Evolutionary conservation across 805 yeast species (phyloP), one percentile per base, ranked within the genome.

Genomic region (Zygosaccharomyces bisporus): DNA sequence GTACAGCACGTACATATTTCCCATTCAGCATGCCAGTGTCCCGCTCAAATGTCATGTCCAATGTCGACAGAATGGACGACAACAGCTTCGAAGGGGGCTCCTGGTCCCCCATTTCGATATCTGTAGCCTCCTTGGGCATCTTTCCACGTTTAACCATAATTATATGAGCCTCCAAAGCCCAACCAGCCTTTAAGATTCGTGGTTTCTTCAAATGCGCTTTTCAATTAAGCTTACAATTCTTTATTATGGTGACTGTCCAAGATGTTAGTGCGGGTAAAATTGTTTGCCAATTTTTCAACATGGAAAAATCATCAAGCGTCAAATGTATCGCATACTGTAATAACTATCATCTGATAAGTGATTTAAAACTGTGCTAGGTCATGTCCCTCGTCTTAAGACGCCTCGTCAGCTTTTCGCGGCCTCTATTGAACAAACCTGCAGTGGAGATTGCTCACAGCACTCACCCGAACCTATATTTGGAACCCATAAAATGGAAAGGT

Each of bases 401-500:
- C 23, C 23, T 39, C 30, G 7, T 39, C 9, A 24, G 35, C 35
- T 20, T 19, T 8, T 39, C 42, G 6, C 19, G 25, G 29, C 27
- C 20, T 30, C 21, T 39, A 19, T 29, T 39, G 8, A 39, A 39
- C 18, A 29, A 30, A 13, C 34, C 42, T 20, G 35, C 42, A 4
- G 40, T 32, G 6, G 32, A 37, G 16, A 18, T 24, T 14, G 40
- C 19, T 4, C 31, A 17, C 17, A 24, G 14, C 9, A 37, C 40
- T 19, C 31, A n/a, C 17, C 14, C 53, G 7, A 50, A 47, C 12
- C 63, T 80, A 20, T 76, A 76, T 53, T 67, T 79, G 48, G 75
- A 76, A 44, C 95, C 95, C 3, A 77, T 77, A 44, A 73, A 76
- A 42, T 85, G 95, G 95, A 69, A 71, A 41, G 85, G 82, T 0